Evolutionary conservation across 495 filamentous ascomycete species (phyloP).

Genomic region (Tuber calosporum): DNA sequence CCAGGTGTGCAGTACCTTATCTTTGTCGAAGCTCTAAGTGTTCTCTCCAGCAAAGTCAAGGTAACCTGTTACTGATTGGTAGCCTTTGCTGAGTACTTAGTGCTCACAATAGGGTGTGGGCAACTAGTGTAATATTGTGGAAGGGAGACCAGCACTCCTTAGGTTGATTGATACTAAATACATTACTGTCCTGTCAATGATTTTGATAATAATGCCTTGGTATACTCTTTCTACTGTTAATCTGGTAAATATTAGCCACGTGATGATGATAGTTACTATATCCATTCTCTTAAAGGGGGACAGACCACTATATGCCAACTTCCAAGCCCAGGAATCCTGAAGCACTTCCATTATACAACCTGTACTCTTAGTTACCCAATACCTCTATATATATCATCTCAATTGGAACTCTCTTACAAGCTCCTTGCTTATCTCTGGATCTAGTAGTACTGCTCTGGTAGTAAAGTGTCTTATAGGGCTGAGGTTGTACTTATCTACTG

Average conservation of each 20-base stretch:
- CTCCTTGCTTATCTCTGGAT: no score
- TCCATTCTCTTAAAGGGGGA: conserved; percentile 21
- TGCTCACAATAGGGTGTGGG: background rate
- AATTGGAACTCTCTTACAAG: no score
- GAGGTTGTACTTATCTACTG: no score
- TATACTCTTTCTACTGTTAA: conserved; percentile 56
- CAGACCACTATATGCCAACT: background rate
- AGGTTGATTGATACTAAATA: conserved; percentile 47
- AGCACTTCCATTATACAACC: conserved; percentile 57
- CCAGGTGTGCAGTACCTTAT: conserved; percentile 60
- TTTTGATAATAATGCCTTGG: conserved; percentile 56
- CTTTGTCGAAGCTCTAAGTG: conserved; percentile 53
- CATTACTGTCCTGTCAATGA: conserved; percentile 50
- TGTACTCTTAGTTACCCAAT: conserved; percentile 65
- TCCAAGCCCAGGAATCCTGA: conserved; percentile 30
- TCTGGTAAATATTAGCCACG: conserved; percentile 29
- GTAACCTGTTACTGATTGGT: conserved; percentile 56
- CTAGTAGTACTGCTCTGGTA: no score
- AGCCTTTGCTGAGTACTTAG: conserved; percentile 48
- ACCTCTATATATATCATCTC: no score
- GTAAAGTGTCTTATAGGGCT: no score
- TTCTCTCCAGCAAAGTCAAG: conserved; percentile 50
- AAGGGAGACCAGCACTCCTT: conserved; percentile 50
- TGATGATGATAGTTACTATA: background rate
- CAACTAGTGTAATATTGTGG: background rate